Conservation (phyloP, 139 green algal genomes). For the Yamagishiella unicocca region DNA sequence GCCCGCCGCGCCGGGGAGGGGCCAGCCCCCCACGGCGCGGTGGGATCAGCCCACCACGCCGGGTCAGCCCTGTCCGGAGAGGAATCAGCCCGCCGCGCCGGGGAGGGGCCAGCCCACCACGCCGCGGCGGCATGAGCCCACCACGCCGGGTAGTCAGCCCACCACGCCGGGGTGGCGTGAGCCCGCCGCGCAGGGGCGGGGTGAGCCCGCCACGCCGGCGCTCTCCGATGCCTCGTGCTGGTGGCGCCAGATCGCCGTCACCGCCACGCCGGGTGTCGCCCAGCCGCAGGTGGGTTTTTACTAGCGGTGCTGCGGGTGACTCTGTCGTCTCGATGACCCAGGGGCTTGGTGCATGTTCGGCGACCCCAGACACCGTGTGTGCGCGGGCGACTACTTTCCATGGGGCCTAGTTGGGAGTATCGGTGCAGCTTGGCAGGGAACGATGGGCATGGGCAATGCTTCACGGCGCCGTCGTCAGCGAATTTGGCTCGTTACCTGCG, state of each 20-base stretch:
- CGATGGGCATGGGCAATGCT: no score
- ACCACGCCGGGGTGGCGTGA: not conserved
- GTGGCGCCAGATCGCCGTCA: slow-evolving; percentile 2
- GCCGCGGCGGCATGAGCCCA: not conserved
- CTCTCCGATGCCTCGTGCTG: not conserved
- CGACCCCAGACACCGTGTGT: no score
- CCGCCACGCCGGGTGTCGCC: slow-evolving; percentile 24
- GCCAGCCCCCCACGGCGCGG: slow-evolving; percentile 22
- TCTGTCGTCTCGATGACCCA: no score
- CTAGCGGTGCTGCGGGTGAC: not conserved
- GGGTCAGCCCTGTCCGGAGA: not conserved
- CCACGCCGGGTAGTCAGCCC: slow-evolving; percentile 28
- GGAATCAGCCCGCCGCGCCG: not conserved
- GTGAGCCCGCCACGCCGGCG: slow-evolving; percentile 28
- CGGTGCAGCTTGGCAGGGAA: no score
- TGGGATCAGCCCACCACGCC: slow-evolving; percentile 8
- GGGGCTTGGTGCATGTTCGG: no score
- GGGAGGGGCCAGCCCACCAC: not conserved
- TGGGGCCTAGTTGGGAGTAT: no score
- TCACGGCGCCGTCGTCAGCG: no score
- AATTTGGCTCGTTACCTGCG: no score
- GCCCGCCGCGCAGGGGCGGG: not conserved
- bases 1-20: not conserved
- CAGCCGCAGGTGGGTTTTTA: slow-evolving; percentile 13
- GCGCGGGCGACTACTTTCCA: no score